Percentiles rank a stretch among this genome's conserved stretches.
These are phyloP conservation scores for Metschnikowia amazonensis DNA, from an alignment of 805 yeast genomes.

Conservation along the genomic window DNA sequence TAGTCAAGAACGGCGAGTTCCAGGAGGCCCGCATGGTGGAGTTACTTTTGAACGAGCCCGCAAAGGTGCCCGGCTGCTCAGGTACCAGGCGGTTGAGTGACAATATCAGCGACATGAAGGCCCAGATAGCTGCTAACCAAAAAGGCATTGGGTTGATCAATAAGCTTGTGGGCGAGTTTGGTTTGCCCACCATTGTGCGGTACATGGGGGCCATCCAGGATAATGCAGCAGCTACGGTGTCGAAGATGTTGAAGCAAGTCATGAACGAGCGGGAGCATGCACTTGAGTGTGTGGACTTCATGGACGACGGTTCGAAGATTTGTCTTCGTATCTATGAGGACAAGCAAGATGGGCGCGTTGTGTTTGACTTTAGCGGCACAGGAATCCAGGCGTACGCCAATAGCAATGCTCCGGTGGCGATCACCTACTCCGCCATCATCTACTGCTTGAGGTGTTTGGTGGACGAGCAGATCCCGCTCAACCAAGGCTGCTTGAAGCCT, in stretches of 20 bases:
- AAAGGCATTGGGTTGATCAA: constrained; percentile 17
- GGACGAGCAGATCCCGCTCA: constrained; percentile 83
- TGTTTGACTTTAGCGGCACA: constrained; percentile 82
- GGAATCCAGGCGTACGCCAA: constrained; percentile 87
- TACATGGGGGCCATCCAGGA: constrained; percentile 22
- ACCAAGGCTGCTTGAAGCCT: constrained; percentile 88
- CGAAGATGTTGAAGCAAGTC: constrained; percentile 17
- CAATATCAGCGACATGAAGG: constrained; percentile 61
- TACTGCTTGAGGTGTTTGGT: constrained; percentile 85
- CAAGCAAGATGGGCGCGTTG: constrained; percentile 52
- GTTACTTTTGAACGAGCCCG: constrained; percentile 67
- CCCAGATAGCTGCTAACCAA: constrained; percentile 31
- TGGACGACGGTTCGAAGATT: constrained; percentile 81
- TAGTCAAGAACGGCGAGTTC: constrained; percentile 66
- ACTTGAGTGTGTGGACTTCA: constrained; percentile 42
- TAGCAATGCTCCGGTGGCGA: constrained; percentile 88
- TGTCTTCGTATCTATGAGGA: constrained; percentile 49
- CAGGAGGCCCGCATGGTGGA: constrained; percentile 67
- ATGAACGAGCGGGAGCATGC: constrained; percentile 18
- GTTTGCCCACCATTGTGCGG: constrained; percentile 15
- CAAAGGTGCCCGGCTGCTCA: constrained; percentile 78
- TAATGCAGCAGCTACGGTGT: constrained; percentile 18
- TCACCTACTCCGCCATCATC: constrained; percentile 82
- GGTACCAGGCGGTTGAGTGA: constrained; percentile 85
- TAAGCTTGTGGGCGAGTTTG: constrained; percentile 17